Base-by-base conservation (phyloP, 2,329 filamentous ascomycete species). In the Simplicillium aogashimaense region DNA sequence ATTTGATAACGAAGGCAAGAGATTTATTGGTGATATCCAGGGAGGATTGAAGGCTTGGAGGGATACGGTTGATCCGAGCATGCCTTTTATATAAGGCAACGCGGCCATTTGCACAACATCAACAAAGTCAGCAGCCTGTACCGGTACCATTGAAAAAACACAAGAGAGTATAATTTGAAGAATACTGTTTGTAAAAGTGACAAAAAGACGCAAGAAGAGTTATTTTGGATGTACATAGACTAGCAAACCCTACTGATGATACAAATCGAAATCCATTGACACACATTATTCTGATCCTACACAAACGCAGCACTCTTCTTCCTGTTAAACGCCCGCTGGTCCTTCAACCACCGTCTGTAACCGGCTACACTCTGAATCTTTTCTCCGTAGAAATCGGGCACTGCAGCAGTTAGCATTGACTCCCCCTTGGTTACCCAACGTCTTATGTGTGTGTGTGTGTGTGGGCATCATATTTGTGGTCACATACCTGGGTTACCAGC, bases 371-470 rank as follows among this genome's bases (percentile, higher is more conserved):
- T 95, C 38, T 85, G 86, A 53, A 98, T 95, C 74, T 95, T 97
- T 69, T 98, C 92, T 53, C 92, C 92, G 56, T 98, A 98, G 65
- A 95, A 98, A 60, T 98, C 92, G 34, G 90, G 89, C 1, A 95
- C 86, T 74, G 39, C 3, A 36, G 7, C n/a, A 25, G 4, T 57
- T 44, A 58, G 51, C 14, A 36, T 35, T 14, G 12, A 11, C 14
- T n/a, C 25, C 36, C 36, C 4, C 14, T 25, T n/a, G 4, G 12
- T n/a, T 13, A n/a, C 3, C 2, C 17, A 31, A 29, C 28, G n/a
- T n/a, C n/a, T n/a, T n/a, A n/a, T n/a, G n/a, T n/a, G n/a, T n/a
- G n/a, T n/a, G n/a, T n/a, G n/a, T n/a, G n/a, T n/a, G n/a, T n/a
- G n/a, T n/a, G n/a, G n/a, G n/a, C n/a, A n/a, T n/a, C n/a, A n/a